phyloP scores from a whole-genome alignment of 345 rosid species.

The Hibiscus syriacus region DNA sequence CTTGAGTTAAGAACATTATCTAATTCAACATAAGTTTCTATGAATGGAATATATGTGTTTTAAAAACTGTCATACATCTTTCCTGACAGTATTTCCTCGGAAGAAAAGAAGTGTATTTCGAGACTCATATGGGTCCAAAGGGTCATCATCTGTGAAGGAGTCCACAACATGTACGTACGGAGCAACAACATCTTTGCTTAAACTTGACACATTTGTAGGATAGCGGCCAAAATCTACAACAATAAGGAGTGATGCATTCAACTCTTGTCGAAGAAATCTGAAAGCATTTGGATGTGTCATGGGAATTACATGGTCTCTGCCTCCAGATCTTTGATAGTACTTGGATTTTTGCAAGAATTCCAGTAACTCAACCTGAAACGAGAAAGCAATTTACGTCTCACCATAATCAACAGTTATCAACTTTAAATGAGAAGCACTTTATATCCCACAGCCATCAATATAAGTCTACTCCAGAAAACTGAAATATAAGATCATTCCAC shows the following conservation, averaged over 20 bases:
- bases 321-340: slow-evolving; percentile 89
- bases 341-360: slow-evolving; percentile 56
- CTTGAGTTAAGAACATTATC: slow-evolving; percentile 1
- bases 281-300: slow-evolving; percentile 99
- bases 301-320: slow-evolving; percentile 93
- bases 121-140: slow-evolving; percentile 55
- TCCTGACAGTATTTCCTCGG: slow-evolving; percentile 84
- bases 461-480: neutral
- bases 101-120: slow-evolving; percentile 79
- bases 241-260: slow-evolving; percentile 80
- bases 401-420: neutral
- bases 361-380: slow-evolving; percentile 66
- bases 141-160: slow-evolving; percentile 46
- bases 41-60: neutral
- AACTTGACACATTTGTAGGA: slow-evolving; percentile 55
- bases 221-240: slow-evolving; percentile 92
- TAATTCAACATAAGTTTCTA: slow-evolving; percentile 2
- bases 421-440: slow-evolving; percentile 36
- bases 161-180: slow-evolving; percentile 94
- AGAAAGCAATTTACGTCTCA: slow-evolving; percentile 11
- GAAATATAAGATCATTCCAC: neutral
- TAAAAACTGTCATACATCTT: slow-evolving; percentile 51
- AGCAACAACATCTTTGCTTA: slow-evolving; percentile 82
- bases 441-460: neutral
- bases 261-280: slow-evolving; percentile 75